Conservation (phyloP, 2,329 filamentous ascomycete genomes). For the Chalaropsis ovoidea region DNA sequence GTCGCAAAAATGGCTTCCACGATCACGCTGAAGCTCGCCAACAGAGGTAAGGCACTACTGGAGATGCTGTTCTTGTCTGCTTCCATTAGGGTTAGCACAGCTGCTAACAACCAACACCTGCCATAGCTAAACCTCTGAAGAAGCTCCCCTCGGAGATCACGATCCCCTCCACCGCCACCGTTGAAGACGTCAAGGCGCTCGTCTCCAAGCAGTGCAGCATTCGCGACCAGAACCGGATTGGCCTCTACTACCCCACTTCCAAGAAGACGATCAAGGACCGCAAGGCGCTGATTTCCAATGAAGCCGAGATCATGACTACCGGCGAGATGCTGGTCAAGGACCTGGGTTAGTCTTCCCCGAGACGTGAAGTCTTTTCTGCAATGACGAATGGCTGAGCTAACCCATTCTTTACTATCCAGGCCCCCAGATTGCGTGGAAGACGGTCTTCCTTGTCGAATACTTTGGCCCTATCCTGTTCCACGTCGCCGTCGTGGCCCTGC, state of each 20-base stretch:
- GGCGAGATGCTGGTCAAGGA: constrained; percentile 78
- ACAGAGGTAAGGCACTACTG: constrained; percentile 31
- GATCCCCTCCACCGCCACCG: constrained; percentile 42
- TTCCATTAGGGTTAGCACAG: neutral
- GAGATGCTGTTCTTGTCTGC: neutral
- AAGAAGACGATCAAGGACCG: constrained; percentile 56
- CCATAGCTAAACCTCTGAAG: constrained; percentile 43
- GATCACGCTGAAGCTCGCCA: constrained; percentile 36
- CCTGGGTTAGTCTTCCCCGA: constrained; percentile 52
- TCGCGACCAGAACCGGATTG: constrained; percentile 51
- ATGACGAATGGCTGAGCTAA: neutral
- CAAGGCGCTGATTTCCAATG: constrained; percentile 42
- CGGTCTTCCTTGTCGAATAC: constrained; percentile 93
- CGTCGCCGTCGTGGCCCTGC: constrained; percentile 58
- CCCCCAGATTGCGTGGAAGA: constrained; percentile 80
- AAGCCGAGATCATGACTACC: constrained; percentile 39
- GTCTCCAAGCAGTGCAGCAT: constrained; percentile 45
- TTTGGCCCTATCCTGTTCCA: constrained; percentile 85
- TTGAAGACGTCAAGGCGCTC: constrained; percentile 50
- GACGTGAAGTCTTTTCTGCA: neutral
- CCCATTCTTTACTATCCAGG: constrained; percentile 42
- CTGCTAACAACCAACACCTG: neutral
- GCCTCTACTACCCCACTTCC: constrained; percentile 49
- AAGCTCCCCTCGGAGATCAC: constrained; percentile 45
- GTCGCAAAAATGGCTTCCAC: constrained; percentile 18